Evolutionary conservation across 2,329 filamentous ascomycete species (phyloP).

Genomic region (Periconia macrospinosa): DNA sequence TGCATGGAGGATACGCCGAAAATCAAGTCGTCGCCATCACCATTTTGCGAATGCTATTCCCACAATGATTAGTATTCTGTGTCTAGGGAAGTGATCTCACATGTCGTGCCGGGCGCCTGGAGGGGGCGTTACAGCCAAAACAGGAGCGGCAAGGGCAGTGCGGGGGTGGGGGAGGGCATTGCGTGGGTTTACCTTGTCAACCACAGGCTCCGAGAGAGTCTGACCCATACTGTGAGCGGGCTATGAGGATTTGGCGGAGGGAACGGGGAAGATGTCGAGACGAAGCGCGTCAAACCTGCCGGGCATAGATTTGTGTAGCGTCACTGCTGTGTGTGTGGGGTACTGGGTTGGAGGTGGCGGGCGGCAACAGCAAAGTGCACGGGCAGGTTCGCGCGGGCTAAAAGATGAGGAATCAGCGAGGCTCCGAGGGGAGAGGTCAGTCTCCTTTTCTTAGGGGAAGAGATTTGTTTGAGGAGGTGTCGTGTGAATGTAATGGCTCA

Average conservation of each 20-base stretch:
- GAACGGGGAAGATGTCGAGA: conserved; percentile 23
- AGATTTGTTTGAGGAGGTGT: conserved; percentile 19
- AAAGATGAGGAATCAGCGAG: background rate
- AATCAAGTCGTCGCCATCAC: conserved; percentile 88
- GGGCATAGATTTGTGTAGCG: conserved; percentile 39
- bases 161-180: conserved; percentile 33
- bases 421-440: background rate
- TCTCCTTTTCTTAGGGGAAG: conserved; percentile 1
- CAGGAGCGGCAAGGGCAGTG: conserved; percentile 21
- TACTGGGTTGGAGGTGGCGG: conserved; percentile 14
- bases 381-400: conserved; percentile 1
- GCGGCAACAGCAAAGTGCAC: conserved; percentile 1
- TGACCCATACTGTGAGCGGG: conserved; percentile 75
- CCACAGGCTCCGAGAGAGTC: conserved; percentile 97
- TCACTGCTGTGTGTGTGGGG: conserved; percentile 31
- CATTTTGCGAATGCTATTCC: conserved; percentile 78
- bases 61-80: background rate
- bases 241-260: conserved; percentile 30
- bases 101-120: background rate
- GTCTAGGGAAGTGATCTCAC: background rate
- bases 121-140: conserved; percentile 12
- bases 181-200: conserved; percentile 82
- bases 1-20: conserved; percentile 99
- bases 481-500: conserved; percentile 1
- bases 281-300: conserved; percentile 20